These are phyloP conservation scores for Malbranchea zuffiana DNA, from an alignment of 2,329 filamentous ascomycete genomes.

Conservation along the genomic window DNA sequence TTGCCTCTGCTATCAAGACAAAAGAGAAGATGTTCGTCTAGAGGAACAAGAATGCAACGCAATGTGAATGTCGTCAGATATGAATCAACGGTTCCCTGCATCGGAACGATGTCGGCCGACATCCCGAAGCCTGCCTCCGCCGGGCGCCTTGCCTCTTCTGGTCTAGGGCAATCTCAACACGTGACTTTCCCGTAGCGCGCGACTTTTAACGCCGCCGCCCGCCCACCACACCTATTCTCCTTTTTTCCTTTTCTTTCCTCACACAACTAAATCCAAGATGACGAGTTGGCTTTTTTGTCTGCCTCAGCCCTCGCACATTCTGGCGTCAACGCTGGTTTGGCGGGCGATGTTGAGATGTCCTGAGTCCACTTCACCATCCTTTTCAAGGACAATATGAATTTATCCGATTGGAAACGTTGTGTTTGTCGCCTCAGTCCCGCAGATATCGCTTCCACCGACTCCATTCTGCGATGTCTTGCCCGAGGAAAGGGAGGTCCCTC, in stretches of 20 bases:
- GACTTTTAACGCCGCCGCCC: constrained; percentile 16
- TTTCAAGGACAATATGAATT: constrained; percentile 49
- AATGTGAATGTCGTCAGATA: no score
- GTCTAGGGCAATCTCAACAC: constrained; percentile 6
- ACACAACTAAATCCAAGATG: constrained; percentile 71
- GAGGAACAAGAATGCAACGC: no score
- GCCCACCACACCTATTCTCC: constrained; percentile 14
- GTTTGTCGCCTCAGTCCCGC: constrained; percentile 6
- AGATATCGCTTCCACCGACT: no score
- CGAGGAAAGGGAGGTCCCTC: no score
- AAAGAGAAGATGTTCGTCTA: no score
- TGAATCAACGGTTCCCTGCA: no score
- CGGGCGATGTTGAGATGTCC: constrained; percentile 52
- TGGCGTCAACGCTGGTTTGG: constrained; percentile 42
- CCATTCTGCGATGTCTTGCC: no score
- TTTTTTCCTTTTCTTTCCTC: constrained; percentile 42
- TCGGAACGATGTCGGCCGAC: no score
- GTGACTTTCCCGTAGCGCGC: constrained; percentile 13
- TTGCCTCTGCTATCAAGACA: no score
- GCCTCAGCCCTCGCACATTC: constrained; percentile 41
- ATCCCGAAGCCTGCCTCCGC: constrained; percentile 8
- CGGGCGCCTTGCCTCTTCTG: constrained; percentile 1
- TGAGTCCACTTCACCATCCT: constrained; percentile 54
- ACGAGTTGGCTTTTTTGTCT: constrained; percentile 56
- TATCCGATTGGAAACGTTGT: constrained; percentile 45